Conservation (phyloP, 2,329 filamentous ascomycete genomes). For the Colletotrichum sp. region DNA sequence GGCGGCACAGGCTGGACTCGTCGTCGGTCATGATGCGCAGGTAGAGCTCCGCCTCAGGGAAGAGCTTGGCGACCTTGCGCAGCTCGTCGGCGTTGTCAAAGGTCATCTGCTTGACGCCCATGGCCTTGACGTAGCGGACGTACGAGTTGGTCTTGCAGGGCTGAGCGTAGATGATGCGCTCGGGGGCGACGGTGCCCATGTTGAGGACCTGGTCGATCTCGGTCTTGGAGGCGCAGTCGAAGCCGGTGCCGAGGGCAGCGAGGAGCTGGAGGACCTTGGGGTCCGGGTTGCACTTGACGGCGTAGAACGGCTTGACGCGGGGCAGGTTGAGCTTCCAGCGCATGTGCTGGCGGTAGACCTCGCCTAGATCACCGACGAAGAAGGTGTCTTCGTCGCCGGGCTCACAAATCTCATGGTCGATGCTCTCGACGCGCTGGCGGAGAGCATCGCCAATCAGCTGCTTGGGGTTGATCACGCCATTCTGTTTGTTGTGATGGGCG, state of each 20-base stretch:
- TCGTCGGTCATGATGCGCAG: constrained; percentile 97
- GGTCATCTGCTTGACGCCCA: constrained; percentile 96
- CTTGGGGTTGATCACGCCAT: constrained; percentile 62
- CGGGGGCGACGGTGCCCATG: constrained; percentile 77
- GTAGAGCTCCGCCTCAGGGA: constrained; percentile 87
- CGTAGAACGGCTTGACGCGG: constrained; percentile 96
- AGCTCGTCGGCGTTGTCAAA: constrained; percentile 99
- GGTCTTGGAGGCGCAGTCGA: constrained; percentile 97
- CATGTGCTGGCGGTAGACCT: constrained; percentile 98
- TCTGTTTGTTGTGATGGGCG: constrained; percentile 41
- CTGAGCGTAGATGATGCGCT: constrained; percentile 97
- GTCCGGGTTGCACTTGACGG: constrained; percentile 99
- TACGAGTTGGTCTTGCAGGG: constrained; percentile 99
- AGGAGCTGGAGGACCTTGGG: constrained; percentile 87
- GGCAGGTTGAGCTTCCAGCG: constrained; percentile 96
- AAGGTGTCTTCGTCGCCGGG: constrained; percentile 97
- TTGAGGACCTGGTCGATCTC: constrained; percentile 93
- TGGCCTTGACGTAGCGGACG: constrained; percentile 84
- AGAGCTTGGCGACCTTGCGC: constrained; percentile 95
- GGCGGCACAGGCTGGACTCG: constrained; percentile 88
- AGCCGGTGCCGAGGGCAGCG: constrained; percentile 87
- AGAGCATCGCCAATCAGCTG: constrained; percentile 86
- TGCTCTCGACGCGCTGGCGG: constrained; percentile 80
- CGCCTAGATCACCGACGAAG: constrained; percentile 96
- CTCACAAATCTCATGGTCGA: constrained; percentile 88